Evolutionary conservation across 192 early-diverging fungal genomes (phyloP), one percentile per base, ranked within the genome.

Genomic region (Gigaspora rosea): DNA sequence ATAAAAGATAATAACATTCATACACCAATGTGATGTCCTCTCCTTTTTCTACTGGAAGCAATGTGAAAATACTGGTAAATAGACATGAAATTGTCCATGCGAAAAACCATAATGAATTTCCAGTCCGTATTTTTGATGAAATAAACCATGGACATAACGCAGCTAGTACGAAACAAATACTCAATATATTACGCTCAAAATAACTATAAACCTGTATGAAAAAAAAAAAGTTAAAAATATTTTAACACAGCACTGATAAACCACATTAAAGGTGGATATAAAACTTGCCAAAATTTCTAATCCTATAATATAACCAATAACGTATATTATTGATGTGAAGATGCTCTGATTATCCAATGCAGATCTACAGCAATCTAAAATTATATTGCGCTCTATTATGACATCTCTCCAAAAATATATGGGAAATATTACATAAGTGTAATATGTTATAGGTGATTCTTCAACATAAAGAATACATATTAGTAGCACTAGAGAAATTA

Each of bases 1-100:
- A 36, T 20, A 35, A 41, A 46, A 13, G 20, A 57, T 3, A 65
- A 36, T n/a, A 49, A 35, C 50, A 46, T 66, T 67, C 82, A 82
- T 83, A 89, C 88, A 95, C 92, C 35, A 95, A 81, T 5, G 78
- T 73, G 57, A 92, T 78, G 73, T 93, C 88, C 75, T 94, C 93
- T 59, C 89, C 91, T 78, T 89, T 91, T 71, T 97, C 96, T 15
- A 96, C 95, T 0, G 95, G 94, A 47, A 98, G 85, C 68, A 97
- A 78, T 2, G 94, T 94, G 79, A 98, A 98, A 16, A 93, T 80
- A 73, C 94, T 93, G 1, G 93, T 94, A 61, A 83, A 75, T 8
- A 94, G 52, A 75, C 94, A 95, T 18, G 85, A 83, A 0, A 85
- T 61, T 5, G 84, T 78, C 96, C 96, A 98, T 10, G 85, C 58